Evolutionary conservation across 2,329 filamentous ascomycete species (phyloP), one percentile per base, ranked within the genome.

Genomic region (Orbilia oligospora): DNA sequence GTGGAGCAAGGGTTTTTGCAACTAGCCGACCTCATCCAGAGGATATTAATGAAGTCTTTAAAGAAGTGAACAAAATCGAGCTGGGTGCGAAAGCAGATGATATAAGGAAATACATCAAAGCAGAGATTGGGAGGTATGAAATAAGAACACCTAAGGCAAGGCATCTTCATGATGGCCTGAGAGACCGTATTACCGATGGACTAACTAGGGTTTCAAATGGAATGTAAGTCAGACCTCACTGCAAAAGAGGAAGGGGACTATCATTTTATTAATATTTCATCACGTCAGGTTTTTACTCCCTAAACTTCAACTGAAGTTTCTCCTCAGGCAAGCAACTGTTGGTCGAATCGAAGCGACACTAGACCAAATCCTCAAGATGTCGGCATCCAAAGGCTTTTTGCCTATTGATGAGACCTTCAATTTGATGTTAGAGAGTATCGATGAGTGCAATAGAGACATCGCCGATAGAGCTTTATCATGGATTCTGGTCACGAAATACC

Each of bases 351-450:
- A 68, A 46, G n/a, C 10, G 1, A 20, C 16, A 9, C 49, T 68
- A 38, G 27, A 55, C 20, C 24, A 68, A 56, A 68, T 38, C n/a
- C 20, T 55, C 24, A 55, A 46, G 3, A 55, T 30, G 6, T 30
- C 49, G 14, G 38, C 33, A 38, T 51, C 20, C 20, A 46, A 68
- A 41, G 48, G 41, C n/a, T 68, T 68, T 14, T 48, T 46, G 6
- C 65, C 48, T 18, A 44, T 68, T 2, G 65, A 68, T 16, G 65
- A 55, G 10, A 68, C 65, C 3, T 68, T 41, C 12, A 68, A 56
- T 3, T n/a, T 68, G 14, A 68, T 68, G 65, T 46, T 68, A 10
- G 33, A 27, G 6, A 56, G 33, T 33, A 56, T 68, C 27, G 36
- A 56, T 10, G 65, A 68, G 24, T 68, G 16, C n/a, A 44, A 41